These are phyloP conservation scores for Emydomyces testavorans DNA, from an alignment of 2,329 filamentous ascomycete genomes.

Conservation along the genomic window DNA sequence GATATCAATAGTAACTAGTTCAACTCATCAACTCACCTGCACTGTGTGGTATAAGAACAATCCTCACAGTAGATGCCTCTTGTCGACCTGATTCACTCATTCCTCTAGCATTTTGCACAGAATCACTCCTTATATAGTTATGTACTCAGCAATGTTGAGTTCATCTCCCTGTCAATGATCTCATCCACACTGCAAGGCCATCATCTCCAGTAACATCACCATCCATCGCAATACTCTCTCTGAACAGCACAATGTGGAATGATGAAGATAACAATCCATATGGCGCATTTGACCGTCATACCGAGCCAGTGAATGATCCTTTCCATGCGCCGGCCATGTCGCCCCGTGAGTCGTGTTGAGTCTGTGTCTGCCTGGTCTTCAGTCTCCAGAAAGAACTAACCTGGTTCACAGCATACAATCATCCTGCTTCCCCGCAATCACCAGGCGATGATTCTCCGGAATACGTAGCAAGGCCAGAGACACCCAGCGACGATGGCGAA, in stretches of 20 bases:
- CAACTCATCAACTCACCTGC: not conserved
- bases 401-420: slow-evolving; percentile 39
- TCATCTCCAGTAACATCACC: not conserved
- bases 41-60: no score
- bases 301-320: slow-evolving; percentile 61
- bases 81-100: no score
- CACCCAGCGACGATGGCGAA: slow-evolving; percentile 37
- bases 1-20: no score
- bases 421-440: slow-evolving; percentile 56
- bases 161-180: not conserved
- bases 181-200: not conserved
- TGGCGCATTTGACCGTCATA: slow-evolving; percentile 80
- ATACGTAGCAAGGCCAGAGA: slow-evolving; percentile 39
- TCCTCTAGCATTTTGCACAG: no score
- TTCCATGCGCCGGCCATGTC: slow-evolving; percentile 46
- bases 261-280: slow-evolving; percentile 99
- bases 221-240: not conserved
- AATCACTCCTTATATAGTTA: no score
- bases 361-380: not conserved
- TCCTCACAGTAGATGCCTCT: no score
- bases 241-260: slow-evolving; percentile 68
- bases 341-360: slow-evolving; percentile 34
- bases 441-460: slow-evolving; percentile 55
- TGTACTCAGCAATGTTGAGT: no score
- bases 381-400: not conserved